phyloP scores from a whole-genome alignment of 208 protist genomes.

The Leishmania tropica region DNA sequence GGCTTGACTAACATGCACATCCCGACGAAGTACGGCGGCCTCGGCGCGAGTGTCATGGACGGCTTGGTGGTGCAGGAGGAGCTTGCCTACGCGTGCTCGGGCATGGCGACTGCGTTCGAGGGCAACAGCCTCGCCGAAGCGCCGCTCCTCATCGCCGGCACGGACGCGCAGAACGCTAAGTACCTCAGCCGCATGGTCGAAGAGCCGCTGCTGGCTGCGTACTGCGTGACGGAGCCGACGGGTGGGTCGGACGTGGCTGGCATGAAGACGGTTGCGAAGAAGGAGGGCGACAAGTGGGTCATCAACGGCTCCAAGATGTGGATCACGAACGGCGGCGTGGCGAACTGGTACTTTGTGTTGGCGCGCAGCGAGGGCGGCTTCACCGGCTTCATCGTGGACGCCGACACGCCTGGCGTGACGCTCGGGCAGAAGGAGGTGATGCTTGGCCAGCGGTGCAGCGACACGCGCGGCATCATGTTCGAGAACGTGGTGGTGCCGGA shows the following conservation, averaged over 20 bases:
- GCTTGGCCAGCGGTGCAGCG: slow-evolving; percentile 91
- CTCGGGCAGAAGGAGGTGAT: slow-evolving; percentile 88
- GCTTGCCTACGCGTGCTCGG: slow-evolving; percentile 85
- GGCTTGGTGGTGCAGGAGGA: slow-evolving; percentile 85
- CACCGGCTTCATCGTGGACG: slow-evolving; percentile 91
- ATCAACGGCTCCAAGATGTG: slow-evolving; percentile 95
- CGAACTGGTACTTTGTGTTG: slow-evolving; percentile 93
- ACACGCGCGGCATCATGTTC: slow-evolving; percentile 92
- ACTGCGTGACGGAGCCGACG: slow-evolving; percentile 86
- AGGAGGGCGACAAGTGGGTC: slow-evolving; percentile 88
- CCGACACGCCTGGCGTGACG: slow-evolving; percentile 82
- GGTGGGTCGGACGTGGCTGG: slow-evolving; percentile 89
- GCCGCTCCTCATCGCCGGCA: slow-evolving; percentile 87
- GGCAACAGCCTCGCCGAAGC: slow-evolving; percentile 78
- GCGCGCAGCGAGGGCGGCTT: slow-evolving; percentile 77
- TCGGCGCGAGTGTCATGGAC: slow-evolving; percentile 73
- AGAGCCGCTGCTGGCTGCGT: slow-evolving; percentile 79
- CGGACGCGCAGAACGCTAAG: slow-evolving; percentile 88
- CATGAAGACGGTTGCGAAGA: slow-evolving; percentile 85
- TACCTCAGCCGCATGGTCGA: slow-evolving; percentile 88
- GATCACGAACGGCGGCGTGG: slow-evolving; percentile 94
- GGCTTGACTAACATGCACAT: slow-evolving; percentile 90
- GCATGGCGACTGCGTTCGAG: slow-evolving; percentile 86
- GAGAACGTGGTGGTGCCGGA: slow-evolving; percentile 90
- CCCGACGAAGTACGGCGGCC: slow-evolving; percentile 79